Evolutionary conservation across 345 rosid species (phyloP).

Genomic region (Eucalyptus curtisii): DNA sequence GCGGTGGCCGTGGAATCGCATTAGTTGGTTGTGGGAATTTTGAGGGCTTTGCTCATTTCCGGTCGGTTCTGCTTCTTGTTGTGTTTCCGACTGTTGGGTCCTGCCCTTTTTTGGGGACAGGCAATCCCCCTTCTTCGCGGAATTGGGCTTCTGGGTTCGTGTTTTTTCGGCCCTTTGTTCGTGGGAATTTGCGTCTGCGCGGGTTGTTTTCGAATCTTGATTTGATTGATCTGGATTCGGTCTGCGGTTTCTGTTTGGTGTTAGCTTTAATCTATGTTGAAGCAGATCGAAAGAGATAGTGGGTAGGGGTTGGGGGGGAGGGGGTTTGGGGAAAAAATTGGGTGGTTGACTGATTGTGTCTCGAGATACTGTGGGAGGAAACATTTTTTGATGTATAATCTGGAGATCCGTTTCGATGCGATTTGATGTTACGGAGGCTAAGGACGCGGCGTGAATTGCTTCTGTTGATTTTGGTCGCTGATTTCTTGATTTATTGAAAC

Average conservation of each 20-base stretch:
- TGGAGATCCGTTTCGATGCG: neutral
- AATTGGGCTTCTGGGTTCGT: neutral
- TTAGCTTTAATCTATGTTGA: neutral
- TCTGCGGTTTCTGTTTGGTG: neutral
- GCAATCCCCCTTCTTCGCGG: neutral
- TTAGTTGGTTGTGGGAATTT: neutral
- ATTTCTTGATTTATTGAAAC: conserved; percentile 15
- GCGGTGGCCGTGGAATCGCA: neutral
- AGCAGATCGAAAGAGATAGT: neutral
- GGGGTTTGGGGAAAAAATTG: neutral
- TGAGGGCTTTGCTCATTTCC: neutral
- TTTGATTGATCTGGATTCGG: neutral
- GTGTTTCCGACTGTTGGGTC: neutral
- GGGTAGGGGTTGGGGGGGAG: neutral
- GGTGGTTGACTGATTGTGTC: neutral
- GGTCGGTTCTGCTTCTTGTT: neutral
- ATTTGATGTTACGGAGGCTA: neutral
- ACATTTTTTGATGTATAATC: neutral
- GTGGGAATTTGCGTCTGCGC: neutral
- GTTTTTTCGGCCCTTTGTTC: neutral
- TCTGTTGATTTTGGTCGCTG: conserved; percentile 3
- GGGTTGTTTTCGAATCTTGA: neutral
- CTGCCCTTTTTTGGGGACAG: neutral
- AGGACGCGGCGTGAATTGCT: neutral
- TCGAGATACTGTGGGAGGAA: neutral